Percentiles rank a stretch among this genome's conserved stretches.
Evolutionary conservation across 2,329 filamentous ascomycete species (phyloP).

Genomic region (Cytospora leucostoma): DNA sequence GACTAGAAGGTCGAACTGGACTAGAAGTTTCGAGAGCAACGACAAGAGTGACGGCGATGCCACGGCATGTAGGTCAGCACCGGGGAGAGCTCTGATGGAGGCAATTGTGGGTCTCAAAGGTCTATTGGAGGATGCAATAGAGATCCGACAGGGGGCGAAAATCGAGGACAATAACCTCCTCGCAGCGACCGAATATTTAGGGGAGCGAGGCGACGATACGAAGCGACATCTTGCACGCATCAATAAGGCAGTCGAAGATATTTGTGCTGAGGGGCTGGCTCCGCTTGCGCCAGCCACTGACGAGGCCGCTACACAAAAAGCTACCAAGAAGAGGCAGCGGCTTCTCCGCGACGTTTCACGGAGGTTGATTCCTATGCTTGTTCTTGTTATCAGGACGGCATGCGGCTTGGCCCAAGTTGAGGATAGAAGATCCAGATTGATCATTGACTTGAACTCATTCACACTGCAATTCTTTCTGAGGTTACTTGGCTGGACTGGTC

Average conservation of each 20-base stretch:
- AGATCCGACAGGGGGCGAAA: not conserved
- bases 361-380: slow-evolving; percentile 24
- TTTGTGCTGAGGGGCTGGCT: slow-evolving; percentile 5
- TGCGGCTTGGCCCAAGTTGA: slow-evolving; percentile 9
- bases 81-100: slow-evolving; percentile 7
- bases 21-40: not conserved
- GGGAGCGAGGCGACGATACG: not conserved
- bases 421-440: not conserved
- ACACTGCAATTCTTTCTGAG: slow-evolving; percentile 23
- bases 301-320: not conserved
- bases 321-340: not conserved
- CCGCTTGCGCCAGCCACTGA: not conserved
- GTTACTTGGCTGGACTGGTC: slow-evolving; percentile 15
- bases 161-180: not conserved
- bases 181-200: slow-evolving; percentile 5
- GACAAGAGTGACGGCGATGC: not conserved
- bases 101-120: slow-evolving; percentile 4
- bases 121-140: not conserved
- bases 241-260: slow-evolving; percentile 8
- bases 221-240: slow-evolving; percentile 8
- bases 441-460: slow-evolving; percentile 16
- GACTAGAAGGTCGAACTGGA: slow-evolving; percentile 12
- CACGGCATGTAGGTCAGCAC: not conserved
- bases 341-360: slow-evolving; percentile 16
- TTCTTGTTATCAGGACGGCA: slow-evolving; percentile 14